Conservation (phyloP, 1,284 basidiomycete genomes). For the Rhodofomes roseus region DNA sequence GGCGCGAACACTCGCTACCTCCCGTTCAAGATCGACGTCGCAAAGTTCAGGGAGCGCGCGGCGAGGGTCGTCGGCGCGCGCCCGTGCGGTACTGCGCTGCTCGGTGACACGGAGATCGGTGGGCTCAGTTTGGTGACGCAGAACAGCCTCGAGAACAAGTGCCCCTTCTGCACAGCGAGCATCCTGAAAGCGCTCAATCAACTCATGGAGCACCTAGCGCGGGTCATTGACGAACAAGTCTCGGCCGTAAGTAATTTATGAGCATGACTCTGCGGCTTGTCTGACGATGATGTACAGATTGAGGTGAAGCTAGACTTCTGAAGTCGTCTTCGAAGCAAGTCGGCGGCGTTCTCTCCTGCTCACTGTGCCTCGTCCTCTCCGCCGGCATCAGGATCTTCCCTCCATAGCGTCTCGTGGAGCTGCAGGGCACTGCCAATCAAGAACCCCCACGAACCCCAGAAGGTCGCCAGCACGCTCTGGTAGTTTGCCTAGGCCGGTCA, state of each 20-base stretch:
- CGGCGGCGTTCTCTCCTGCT: not conserved
- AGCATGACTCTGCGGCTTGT: not conserved
- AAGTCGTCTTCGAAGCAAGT: too few species aligned
- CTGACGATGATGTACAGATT: not conserved
- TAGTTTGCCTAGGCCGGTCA: conserved; percentile 31
- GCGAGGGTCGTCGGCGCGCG: not conserved
- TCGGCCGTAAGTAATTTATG: not conserved
- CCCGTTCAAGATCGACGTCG: not conserved
- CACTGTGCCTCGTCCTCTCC: not conserved
- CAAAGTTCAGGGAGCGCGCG: not conserved
- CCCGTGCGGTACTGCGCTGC: not conserved
- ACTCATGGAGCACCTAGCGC: not conserved
- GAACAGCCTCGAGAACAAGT: not conserved
- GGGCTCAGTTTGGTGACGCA: not conserved
- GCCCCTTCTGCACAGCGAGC: not conserved
- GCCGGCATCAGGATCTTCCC: conserved; percentile 13
- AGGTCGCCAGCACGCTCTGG: conserved; percentile 50
- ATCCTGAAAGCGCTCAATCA: not conserved
- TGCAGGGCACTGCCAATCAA: conserved; percentile 54
- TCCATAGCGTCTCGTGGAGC: conserved; percentile 39
- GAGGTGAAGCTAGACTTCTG: not conserved
- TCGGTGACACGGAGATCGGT: not conserved
- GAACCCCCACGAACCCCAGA: conserved; percentile 63
- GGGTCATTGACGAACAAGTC: not conserved
- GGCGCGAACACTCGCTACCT: not conserved